Evolutionary conservation across 495 filamentous ascomycete genomes (phyloP).

Genomic region (Cercophora sp.): DNA sequence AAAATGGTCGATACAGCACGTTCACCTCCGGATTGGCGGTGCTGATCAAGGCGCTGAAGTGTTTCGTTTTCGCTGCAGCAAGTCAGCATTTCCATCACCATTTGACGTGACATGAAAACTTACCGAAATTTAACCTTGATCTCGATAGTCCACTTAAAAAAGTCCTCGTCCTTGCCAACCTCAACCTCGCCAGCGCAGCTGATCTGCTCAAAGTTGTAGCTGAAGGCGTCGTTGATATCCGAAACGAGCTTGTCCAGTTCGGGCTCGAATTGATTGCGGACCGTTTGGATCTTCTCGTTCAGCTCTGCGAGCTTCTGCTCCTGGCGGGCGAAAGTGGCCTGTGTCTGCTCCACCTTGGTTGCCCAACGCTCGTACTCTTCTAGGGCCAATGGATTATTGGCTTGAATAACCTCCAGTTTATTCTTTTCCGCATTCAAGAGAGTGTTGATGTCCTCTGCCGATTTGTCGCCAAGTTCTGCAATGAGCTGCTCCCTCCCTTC

Average conservation of each 20-base stretch:
- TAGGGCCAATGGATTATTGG: conserved; percentile 71
- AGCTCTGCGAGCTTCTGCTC: conserved; percentile 54
- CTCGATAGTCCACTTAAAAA: conserved; percentile 89
- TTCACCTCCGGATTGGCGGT: conserved; percentile 95
- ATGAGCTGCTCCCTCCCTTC: conserved; percentile 26
- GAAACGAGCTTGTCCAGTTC: conserved; percentile 69
- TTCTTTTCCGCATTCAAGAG: conserved; percentile 72
- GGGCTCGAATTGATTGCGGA: conserved; percentile 74
- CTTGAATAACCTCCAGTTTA: conserved; percentile 74
- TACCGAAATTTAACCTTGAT: conserved; percentile 93
- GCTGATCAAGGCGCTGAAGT: conserved; percentile 77
- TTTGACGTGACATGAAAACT: conserved; percentile 15
- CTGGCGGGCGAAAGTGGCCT: conserved; percentile 32
- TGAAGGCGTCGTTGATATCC: conserved; percentile 84
- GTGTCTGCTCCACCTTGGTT: conserved; percentile 42
- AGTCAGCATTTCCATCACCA: neutral
- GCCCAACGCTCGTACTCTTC: conserved; percentile 72
- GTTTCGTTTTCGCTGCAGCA: conserved; percentile 65
- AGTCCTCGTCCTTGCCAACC: conserved; percentile 78
- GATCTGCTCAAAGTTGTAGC: conserved; percentile 86
- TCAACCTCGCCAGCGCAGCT: conserved; percentile 90
- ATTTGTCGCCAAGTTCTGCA: conserved; percentile 28
- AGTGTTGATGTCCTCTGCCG: conserved; percentile 59
- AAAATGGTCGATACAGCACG: conserved; percentile 96
- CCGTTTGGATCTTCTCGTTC: conserved; percentile 49